Base-by-base conservation (phyloP, 352 stramenopile species). In the Phytophthora litchii region DNA sequence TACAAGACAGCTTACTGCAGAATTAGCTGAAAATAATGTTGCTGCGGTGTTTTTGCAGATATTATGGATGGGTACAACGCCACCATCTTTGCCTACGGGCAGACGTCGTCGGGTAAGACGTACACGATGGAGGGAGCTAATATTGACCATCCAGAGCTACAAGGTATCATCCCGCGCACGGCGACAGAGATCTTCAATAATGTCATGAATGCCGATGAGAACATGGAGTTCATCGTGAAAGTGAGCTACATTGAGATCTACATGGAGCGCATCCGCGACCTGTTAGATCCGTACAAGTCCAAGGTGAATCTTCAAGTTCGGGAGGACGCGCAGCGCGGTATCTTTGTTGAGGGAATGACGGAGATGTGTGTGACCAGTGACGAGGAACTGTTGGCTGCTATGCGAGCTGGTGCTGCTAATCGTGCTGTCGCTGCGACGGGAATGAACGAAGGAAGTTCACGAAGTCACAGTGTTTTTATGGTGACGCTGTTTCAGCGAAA, bases 181-280 rank as follows among this genome's bases (percentile, higher is more conserved):
- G 88, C 88, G 0, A 93, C 80, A 7, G 87, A 90, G 63, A 89
- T 97, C 58, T 96, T 97, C 47, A 89, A 88, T 55, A 85, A 90
- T 48, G 81, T 97, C 21, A 78, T 91, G 69, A 78, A 81, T 16
- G 91, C 90, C 7, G 83, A 95, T 45, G 88, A 96, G 58, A 93
- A 94, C 73, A 89, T 97, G 45, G 90, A 97, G 67, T 98, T 97
- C 67, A 95, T 94, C 46, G 85, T 96, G 23, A 94, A 92, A 64
- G 88, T 97, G 35, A 95, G 85, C 67, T 97, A 97, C 80, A 96
- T 98, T 55, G 94, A 98, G 75, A 98, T 98, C 56, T 98, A 98
- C 76, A 97, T 98, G 86, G 94, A 98, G 70, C 79, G 82, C 23
- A 97, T 98, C 47, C 81, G 91, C 16, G 94, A 98, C 58, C 67